Evolutionary conservation across 2,329 filamentous ascomycete species (phyloP), one percentile per base, ranked within the genome.

Genomic region (Zasmidium citrigriseum): DNA sequence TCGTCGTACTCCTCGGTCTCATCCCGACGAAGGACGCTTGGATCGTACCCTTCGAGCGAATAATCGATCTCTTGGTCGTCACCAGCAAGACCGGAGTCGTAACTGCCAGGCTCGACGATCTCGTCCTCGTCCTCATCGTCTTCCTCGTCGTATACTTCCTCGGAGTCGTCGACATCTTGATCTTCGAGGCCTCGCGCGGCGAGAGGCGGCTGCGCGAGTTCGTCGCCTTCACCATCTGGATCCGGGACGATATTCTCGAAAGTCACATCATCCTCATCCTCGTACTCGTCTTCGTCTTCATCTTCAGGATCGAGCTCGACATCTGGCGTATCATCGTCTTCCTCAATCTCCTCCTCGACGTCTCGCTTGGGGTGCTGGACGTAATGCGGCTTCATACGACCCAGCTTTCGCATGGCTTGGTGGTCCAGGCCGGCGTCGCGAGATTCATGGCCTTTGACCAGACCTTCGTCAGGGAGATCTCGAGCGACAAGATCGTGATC

Each of bases 311-410:
- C 34, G 12, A 41, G 34, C 4, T 41, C 34, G 34, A 41, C 16
- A n/a, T 41, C 14, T 4, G 7, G 7, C 4, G 7, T 25, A 25
- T 21, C 41, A 54, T 41, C 53, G 23, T 45, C 47, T 41, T 27
- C n/a, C 16, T 45, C 76, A 68, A 83, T 76, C 55, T 83, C 78
- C 57, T 79, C 74, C 65, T 83, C 80, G 74, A 85, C 87, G 46
- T 79, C 73, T 49, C 81, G 80, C 62, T 85, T 77, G 55, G 83
- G 82, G 59, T 77, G 74, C 60, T 23, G 18, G 45, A 49, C 53
- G 24, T 48, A 24, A 24, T 55, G 53, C 53, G 53, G 53, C 44
- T 49, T 38, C 53, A 55, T 55, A 16, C 53, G 23, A n/a, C 53
- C 53, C 24, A 55, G 29, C 27, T 46, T 49, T 11, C 14, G 27